These are phyloP conservation scores for Hypomontagnella submonticulosa DNA, from an alignment of 495 filamentous ascomycete genomes.

Conservation along the genomic window DNA sequence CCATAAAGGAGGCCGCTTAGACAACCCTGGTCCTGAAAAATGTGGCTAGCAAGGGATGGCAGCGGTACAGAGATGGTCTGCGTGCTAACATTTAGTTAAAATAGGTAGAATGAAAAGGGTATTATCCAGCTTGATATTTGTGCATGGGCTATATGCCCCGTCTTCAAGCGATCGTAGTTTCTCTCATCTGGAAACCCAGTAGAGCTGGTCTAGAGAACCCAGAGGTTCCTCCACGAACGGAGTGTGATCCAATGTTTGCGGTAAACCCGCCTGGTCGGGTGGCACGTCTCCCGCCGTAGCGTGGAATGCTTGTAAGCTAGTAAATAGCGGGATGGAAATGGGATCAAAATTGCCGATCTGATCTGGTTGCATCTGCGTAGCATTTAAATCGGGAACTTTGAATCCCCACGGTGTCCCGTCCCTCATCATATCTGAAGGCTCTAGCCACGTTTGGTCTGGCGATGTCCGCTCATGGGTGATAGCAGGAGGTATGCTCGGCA, in stretches of 20 bases:
- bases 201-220: constrained; percentile 10
- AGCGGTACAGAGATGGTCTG: too few relatives aligned
- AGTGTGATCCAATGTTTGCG: constrained; percentile 16
- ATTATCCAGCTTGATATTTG: constrained; percentile 20
- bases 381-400: constrained; percentile 16
- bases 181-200: constrained; percentile 8
- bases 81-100: too few relatives aligned
- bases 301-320: constrained; percentile 12
- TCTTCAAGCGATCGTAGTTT: constrained; percentile 18
- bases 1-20: constrained; percentile 23
- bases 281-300: constrained; percentile 5
- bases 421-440: constrained; percentile 14
- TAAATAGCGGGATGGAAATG: constrained; percentile 9
- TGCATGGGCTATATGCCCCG: constrained; percentile 4
- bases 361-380: constrained; percentile 15
- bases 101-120: constrained; percentile 22
- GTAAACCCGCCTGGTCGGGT: constrained; percentile 12
- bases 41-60: not conserved
- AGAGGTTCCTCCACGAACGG: constrained; percentile 7
- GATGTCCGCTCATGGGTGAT: constrained; percentile 10
- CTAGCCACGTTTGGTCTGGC: constrained; percentile 21
- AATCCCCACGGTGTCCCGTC: constrained; percentile 11
- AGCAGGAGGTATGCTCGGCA: constrained; percentile 11
- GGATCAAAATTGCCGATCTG: constrained; percentile 11
- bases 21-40: constrained; percentile 5